A percentile compares a stretch with the other conserved stretches of the same genome.
These are phyloP conservation scores for Wickerhamiella shivajii DNA, from an alignment of 805 yeast genomes.

Conservation along the genomic window DNA sequence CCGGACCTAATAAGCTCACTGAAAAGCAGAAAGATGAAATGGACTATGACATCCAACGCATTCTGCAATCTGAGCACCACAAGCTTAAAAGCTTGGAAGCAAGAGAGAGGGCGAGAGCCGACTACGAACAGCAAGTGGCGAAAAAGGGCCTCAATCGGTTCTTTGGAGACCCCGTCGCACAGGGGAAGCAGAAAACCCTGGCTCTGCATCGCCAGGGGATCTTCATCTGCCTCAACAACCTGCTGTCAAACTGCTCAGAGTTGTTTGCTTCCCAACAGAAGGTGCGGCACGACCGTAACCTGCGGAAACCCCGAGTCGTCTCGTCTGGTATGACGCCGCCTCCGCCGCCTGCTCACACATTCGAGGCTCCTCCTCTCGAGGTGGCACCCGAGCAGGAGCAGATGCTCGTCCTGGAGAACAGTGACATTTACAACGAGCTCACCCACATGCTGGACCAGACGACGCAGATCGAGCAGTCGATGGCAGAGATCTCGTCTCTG, in stretches of 20 bases:
- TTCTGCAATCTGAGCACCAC: conserved; percentile 24
- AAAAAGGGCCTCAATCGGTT: conserved; percentile 12
- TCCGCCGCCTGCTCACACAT: background rate
- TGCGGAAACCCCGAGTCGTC: background rate
- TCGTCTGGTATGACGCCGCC: background rate
- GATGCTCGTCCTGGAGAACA: conserved; percentile 25
- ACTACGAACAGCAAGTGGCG: conserved; percentile 5
- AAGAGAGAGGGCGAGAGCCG: conserved; percentile 10
- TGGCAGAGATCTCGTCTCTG: conserved; percentile 51
- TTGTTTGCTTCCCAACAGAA: conserved; percentile 6
- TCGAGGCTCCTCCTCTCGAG: background rate
- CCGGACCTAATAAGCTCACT: conserved; percentile 19
- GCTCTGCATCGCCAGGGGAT: conserved; percentile 26
- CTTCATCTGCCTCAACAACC: conserved; percentile 23
- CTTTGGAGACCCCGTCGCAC: conserved; percentile 17
- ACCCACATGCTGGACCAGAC: conserved; percentile 26
- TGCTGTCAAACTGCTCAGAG: conserved; percentile 21
- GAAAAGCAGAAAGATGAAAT: conserved; percentile 27
- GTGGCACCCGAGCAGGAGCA: conserved; percentile 13
- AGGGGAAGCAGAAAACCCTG: conserved; percentile 20
- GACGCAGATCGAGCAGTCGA: conserved; percentile 26
- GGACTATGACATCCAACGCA: conserved; percentile 26
- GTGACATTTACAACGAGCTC: conserved; percentile 25
- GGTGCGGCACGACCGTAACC: conserved; percentile 4
- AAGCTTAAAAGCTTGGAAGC: conserved; percentile 17